phyloP scores from a whole-genome alignment of 768 basidiomycete species.

The Antrodiella citrinella region DNA sequence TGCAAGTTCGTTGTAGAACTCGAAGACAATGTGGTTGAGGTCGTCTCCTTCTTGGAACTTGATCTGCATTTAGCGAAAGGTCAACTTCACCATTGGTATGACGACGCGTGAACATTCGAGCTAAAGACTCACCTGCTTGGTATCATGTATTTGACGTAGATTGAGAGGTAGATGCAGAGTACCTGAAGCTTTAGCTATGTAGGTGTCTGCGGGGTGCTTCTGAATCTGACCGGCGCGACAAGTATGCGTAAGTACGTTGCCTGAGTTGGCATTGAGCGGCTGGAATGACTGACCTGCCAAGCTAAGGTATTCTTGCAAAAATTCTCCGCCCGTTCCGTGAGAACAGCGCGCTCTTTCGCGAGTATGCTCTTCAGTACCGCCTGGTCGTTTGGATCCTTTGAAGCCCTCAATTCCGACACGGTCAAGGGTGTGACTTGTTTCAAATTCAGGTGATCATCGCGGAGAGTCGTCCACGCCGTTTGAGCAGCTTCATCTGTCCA shows the following conservation, averaged over 20 bases:
- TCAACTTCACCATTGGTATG: no score
- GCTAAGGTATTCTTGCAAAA: background rate
- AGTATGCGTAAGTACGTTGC: background rate
- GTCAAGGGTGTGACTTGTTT: no score
- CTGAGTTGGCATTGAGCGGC: background rate
- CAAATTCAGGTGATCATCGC: no score
- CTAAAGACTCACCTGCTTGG: background rate
- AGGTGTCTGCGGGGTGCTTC: background rate
- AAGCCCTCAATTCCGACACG: background rate
- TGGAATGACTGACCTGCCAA: background rate
- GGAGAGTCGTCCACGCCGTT: no score
- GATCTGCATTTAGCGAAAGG: background rate
- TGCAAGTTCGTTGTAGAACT: slow-evolving; percentile 1
- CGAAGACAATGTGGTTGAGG: slow-evolving; percentile 1
- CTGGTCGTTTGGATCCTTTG: background rate
- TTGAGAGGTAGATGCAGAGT: background rate
- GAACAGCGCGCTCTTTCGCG: background rate
- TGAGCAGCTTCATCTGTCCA: no score
- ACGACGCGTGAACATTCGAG: no score
- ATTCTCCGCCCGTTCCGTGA: background rate
- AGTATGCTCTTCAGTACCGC: background rate
- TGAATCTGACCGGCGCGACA: background rate
- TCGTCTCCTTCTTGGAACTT: slow-evolving; percentile 2
- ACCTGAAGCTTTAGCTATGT: background rate
- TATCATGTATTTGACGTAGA: background rate